Conservation (phyloP, 169 alveolate species). For the Besnoitia besnoiti region DNA sequence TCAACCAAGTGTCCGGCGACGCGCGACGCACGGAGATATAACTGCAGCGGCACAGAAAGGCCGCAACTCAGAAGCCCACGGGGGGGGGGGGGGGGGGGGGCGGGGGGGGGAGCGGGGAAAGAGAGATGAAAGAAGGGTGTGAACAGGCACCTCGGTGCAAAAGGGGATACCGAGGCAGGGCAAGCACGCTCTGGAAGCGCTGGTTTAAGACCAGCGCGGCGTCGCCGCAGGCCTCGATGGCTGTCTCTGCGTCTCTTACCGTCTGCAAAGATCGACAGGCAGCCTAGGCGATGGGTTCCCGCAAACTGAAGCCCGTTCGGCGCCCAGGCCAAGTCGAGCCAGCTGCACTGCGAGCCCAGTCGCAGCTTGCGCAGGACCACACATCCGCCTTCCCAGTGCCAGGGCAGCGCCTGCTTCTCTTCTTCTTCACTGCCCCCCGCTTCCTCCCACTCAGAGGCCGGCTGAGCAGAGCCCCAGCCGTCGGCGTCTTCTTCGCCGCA, state of each 20-base stretch:
- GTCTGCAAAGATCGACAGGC: constrained; percentile 23
- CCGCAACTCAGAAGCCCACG: background rate
- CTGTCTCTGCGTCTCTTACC: background rate
- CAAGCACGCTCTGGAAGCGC: too few relatives aligned
- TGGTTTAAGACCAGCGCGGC: too few relatives aligned
- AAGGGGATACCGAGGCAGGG: too few relatives aligned
- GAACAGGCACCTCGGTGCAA: too few relatives aligned
- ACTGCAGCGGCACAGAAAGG: background rate
- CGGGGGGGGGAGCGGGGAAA: background rate
- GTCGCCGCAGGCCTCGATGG: too few relatives aligned
- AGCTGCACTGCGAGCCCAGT: constrained; percentile 38
- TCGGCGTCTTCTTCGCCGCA: background rate
- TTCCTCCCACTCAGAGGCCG: background rate
- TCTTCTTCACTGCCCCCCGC: background rate
- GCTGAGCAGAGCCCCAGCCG: background rate
- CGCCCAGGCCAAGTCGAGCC: constrained; percentile 41
- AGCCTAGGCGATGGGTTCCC: constrained; percentile 32
- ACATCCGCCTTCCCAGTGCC: constrained; percentile 22
- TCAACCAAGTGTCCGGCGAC: too few relatives aligned
- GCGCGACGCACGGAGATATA: too few relatives aligned
- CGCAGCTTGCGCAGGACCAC: constrained; percentile 25
- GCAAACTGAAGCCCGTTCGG: constrained; percentile 31
- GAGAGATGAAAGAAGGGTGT: background rate
- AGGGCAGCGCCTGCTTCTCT: background rate
- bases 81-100: background rate